Evolutionary conservation across 495 filamentous ascomycete species (phyloP), one percentile per base, ranked within the genome.

Genomic region (Oidiodendron maius): DNA sequence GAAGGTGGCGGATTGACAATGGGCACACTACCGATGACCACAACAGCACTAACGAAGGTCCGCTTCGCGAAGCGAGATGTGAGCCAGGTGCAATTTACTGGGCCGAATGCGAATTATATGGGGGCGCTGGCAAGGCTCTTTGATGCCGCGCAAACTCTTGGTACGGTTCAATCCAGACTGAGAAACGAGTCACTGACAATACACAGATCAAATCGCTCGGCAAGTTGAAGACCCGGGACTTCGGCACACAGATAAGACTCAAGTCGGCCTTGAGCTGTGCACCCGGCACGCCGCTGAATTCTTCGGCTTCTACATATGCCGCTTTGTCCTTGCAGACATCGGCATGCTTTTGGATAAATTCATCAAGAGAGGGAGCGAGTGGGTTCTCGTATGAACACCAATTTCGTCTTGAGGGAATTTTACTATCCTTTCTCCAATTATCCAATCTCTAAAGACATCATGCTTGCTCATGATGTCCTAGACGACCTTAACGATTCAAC

Each of bases 261-360:
- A 95, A 57, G 89, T 97, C 44, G 94, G 93, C 15, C 75, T 98
- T 23, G 94, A 98, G 65, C 77, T 97, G 15, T 89, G 88, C 64
- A 87, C 88, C 23, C 80, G 90, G 16, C 91, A 96, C 66, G 94
- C 93, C 9, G 88, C 94, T 24, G 93, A 97, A 60, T 98, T 98
- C 69, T 98, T 98, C 64, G 91, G 83, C 23, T 96, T 98, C 66
- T 97, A 89, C 62, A 75, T 98, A 15, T 96, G 91, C 64, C 87
- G 94, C 13, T 98, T 97, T 62, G 89, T 89, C 23, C 65, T 97
- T 39, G 72, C 84, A 6, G 93, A 98, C 65, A 69, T 98, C 51
- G 75, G 81, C 34, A 60, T 95, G 62, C 77, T 98, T 71, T 72
- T 97, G 60, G 93, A 98, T 65, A 98, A 97, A 65, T 97, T 91